Evolutionary conservation across 805 yeast species (phyloP).

Genomic region (Candida argentea): DNA sequence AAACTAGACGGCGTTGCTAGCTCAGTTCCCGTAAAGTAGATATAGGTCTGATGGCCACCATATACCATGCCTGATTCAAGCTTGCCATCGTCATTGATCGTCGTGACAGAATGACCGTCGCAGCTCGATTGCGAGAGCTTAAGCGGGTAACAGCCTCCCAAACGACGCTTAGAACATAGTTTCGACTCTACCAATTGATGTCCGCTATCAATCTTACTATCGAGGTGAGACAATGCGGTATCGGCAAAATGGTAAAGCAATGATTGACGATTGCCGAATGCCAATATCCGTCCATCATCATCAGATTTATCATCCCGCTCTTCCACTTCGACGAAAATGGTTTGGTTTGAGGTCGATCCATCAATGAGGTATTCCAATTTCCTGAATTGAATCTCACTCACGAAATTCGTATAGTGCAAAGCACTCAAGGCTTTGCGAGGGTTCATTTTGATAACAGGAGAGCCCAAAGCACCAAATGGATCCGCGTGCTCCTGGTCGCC

Average conservation of each 20-base stretch:
- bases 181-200: constrained; percentile 35
- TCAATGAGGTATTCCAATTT: constrained; percentile 47
- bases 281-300: constrained; percentile 7
- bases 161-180: constrained; percentile 48
- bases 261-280: constrained; percentile 25
- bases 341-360: constrained; percentile 39
- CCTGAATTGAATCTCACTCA: constrained; percentile 59
- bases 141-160: constrained; percentile 44
- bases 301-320: constrained; percentile 25
- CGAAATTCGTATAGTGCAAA: constrained; percentile 47
- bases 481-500: constrained; percentile 5
- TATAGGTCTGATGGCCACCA: constrained; percentile 51
- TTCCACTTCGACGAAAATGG: constrained; percentile 45
- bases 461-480: constrained; percentile 13
- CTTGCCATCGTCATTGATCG: constrained; percentile 49
- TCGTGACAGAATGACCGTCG: constrained; percentile 4
- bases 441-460: constrained; percentile 15
- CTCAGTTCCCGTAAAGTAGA: constrained; percentile 54
- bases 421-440: constrained; percentile 30
- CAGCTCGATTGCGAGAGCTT: constrained; percentile 20
- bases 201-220: constrained; percentile 1
- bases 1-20: constrained; percentile 55
- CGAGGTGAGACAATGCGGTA: constrained; percentile 17
- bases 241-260: constrained; percentile 55
- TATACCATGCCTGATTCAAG: constrained; percentile 33